Percentiles rank a stretch among this genome's conserved stretches.
phyloP scores from a whole-genome alignment of 768 basidiomycete genomes.

The Auriscalpium vulgare region DNA sequence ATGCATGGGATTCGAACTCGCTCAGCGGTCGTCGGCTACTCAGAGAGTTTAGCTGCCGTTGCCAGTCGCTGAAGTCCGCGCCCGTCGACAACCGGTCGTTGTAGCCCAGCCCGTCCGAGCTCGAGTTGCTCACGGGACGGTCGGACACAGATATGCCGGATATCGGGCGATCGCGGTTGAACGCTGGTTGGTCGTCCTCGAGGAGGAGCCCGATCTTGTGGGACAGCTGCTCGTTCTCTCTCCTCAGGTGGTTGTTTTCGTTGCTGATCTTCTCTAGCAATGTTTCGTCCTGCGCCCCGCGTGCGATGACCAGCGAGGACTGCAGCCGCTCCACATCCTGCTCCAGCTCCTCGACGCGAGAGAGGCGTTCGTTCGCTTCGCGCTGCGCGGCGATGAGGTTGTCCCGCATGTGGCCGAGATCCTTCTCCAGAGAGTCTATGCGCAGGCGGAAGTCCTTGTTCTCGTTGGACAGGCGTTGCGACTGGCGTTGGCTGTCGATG shows the following conservation, averaged over 20 bases:
- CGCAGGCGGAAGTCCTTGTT: conserved; percentile 72
- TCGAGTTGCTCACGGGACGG: conserved; percentile 65
- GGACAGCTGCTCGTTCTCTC: conserved; percentile 84
- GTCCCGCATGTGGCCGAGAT: conserved; percentile 63
- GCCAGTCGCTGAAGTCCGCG: conserved; percentile 81
- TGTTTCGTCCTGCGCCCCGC: conserved; percentile 71
- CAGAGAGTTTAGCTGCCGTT: conserved; percentile 76
- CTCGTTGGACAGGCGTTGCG: conserved; percentile 60
- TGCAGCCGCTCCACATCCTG: conserved; percentile 73
- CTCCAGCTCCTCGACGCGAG: conserved; percentile 72
- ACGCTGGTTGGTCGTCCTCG: conserved; percentile 76
- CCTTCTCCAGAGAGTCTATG: conserved; percentile 66
- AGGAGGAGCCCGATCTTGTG: conserved; percentile 86
- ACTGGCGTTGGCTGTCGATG: conserved; percentile 70
- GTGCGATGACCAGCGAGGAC: conserved; percentile 63
- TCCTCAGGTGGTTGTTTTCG: conserved; percentile 72
- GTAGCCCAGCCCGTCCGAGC: conserved; percentile 71
- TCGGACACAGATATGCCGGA: conserved; percentile 46
- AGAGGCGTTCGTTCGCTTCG: conserved; percentile 71
- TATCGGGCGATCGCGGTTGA: conserved; percentile 50
- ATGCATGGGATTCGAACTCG: conserved; percentile 57
- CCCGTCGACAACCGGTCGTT: conserved; percentile 45
- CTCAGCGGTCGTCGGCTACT: conserved; percentile 63
- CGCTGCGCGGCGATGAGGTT: conserved; percentile 64
- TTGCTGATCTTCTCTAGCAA: conserved; percentile 72